These are phyloP conservation scores for Diospyros lotus DNA, from an alignment of 148 eudicot species.

Conservation along the genomic window DNA sequence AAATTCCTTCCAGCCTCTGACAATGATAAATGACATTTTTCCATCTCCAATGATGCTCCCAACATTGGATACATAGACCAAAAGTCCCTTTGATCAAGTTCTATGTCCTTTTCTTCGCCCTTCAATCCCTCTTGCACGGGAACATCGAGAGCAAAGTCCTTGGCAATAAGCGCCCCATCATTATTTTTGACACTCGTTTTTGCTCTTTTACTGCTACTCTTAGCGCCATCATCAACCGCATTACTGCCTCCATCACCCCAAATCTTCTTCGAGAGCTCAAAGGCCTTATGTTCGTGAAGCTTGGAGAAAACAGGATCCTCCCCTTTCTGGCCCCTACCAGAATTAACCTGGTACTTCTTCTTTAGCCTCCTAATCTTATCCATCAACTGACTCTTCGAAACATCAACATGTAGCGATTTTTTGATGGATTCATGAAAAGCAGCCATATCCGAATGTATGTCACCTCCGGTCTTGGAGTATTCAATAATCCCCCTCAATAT, in stretches of 20 bases:
- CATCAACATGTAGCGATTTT: conserved; percentile 23
- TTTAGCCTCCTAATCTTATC: conserved; percentile 52
- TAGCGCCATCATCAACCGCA: conserved; percentile 8
- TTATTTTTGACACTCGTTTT: conserved; percentile 15
- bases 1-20: conserved; percentile 10
- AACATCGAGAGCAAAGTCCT: neutral
- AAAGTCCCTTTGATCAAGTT: conserved; percentile 9
- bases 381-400: conserved; percentile 33
- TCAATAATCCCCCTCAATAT: conserved; percentile 45
- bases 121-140: neutral
- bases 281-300: conserved; percentile 38
- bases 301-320: conserved; percentile 34
- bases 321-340: conserved; percentile 25
- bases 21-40: neutral
- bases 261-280: conserved; percentile 40
- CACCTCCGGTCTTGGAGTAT: conserved; percentile 22
- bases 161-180: neutral
- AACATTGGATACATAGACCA: conserved; percentile 23
- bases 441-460: conserved; percentile 22
- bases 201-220: neutral
- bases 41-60: conserved; percentile 1
- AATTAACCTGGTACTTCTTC: conserved; percentile 38
- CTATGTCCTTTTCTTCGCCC: neutral
- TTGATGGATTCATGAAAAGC: conserved; percentile 36
- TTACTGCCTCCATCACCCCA: conserved; percentile 38